Base-by-base conservation (phyloP, 371 early-diverging fungal genomes). In the Rhizomucor miehei region DNA sequence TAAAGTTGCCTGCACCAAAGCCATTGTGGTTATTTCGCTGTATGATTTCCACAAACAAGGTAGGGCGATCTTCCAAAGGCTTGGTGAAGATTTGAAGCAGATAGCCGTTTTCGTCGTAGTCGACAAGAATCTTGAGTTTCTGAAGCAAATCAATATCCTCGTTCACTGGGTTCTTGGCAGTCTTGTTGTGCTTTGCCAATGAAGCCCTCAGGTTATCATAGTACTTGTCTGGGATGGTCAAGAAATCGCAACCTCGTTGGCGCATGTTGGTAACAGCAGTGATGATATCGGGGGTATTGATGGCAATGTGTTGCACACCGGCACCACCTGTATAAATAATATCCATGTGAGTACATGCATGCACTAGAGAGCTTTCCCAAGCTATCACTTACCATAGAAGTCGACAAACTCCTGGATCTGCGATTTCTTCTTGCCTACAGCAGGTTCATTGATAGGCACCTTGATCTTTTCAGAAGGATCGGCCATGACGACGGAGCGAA, bases 401-500 rank as follows among this genome's bases (percentile, higher is more conserved):
- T 96, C 96, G 50, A 96, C 93, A 73, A 89, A 98, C 75, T 98
- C 98, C 65, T 97, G 92, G 60, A 97, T 95, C 81, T 98, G 97
- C 23, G 90, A 90, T 79, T 94, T 95, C 75, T 90, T 92, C 67
- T 85, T 82, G 16, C 98, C 98, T 29, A 73, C 45, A n/a, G 97
- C 98, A 9, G 98, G 98, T 77, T 98, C 98, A 69, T 97, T 97
- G 75, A 98, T 92, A 54, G 97, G 97, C 85, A 97, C 92, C 82
- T 97, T 96, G 80, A 98, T 88, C 44, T 66, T 77, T 60, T 97
- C 97, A 62, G 84, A 84, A 54, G 87, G 89, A 64, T 95, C 95
- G 35, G 96, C 90, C 95, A 98, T 95, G 73, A 96, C 97, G 53
- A 95, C 92, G 24, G 95, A 94, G 17, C 95, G 88, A 56, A 97